Evolutionary conservation across 306 rosid genomes (phyloP).

Genomic region (Abrus pulchellus): DNA sequence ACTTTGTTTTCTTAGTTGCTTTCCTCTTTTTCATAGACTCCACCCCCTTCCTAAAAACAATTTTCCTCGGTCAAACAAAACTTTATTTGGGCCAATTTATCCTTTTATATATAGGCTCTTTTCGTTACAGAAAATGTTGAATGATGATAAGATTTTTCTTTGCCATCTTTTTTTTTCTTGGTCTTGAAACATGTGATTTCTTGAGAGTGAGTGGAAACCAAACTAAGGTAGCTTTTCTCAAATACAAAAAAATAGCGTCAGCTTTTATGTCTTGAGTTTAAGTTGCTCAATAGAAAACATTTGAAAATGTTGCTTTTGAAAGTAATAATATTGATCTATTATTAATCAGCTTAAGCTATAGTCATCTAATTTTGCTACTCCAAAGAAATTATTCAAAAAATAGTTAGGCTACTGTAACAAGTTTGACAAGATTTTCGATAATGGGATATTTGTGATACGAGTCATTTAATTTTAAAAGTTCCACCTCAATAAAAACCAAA

Average conservation of each 20-base stretch:
- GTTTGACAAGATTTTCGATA: slow-evolving; percentile 24
- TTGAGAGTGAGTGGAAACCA: slow-evolving; percentile 52
- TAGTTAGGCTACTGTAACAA: background rate
- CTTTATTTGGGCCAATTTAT: slow-evolving; percentile 46
- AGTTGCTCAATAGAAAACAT: slow-evolving; percentile 39
- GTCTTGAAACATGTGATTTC: slow-evolving; percentile 44
- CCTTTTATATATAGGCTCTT: slow-evolving; percentile 43
- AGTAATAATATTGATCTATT: slow-evolving; percentile 31
- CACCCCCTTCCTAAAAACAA: background rate
- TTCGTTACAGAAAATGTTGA: slow-evolving; percentile 50
- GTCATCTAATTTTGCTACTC: slow-evolving; percentile 14
- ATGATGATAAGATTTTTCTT: slow-evolving; percentile 44
- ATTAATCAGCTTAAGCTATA: slow-evolving; percentile 20
- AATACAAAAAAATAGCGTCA: slow-evolving; percentile 41
- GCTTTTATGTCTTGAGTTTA: slow-evolving; percentile 42
- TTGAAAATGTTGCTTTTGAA: slow-evolving; percentile 21
- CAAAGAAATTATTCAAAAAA: background rate
- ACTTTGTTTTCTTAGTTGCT: slow-evolving; percentile 52
- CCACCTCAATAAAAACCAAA: background rate
- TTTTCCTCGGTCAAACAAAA: slow-evolving; percentile 47
- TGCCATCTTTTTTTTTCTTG: slow-evolving; percentile 43
- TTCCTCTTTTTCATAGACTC: slow-evolving; percentile 46
- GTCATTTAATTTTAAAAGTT: background rate
- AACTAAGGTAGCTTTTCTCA: slow-evolving; percentile 45
- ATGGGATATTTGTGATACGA: background rate